These are phyloP conservation scores for Pseudomassariella vexata DNA, from an alignment of 2,329 filamentous ascomycete species.

Conservation along the genomic window DNA sequence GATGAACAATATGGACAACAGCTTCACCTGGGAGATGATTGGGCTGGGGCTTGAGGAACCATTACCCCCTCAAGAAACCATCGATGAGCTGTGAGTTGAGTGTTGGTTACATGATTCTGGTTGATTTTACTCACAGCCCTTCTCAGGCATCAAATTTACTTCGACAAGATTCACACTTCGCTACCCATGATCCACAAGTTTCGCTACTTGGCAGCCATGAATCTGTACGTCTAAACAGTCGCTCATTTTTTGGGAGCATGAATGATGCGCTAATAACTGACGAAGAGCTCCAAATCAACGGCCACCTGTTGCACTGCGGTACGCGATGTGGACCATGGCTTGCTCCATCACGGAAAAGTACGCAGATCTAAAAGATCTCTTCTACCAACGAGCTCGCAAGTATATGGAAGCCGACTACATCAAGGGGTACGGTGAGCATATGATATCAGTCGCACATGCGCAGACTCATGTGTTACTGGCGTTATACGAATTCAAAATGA, in stretches of 20 bases:
- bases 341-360: conserved; percentile 82
- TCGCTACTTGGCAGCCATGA: conserved; percentile 83
- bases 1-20: conserved; percentile 45
- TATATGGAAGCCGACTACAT: conserved; percentile 87
- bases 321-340: conserved; percentile 95
- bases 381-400: conserved; percentile 84
- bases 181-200: conserved; percentile 85
- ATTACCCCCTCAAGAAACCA: conserved; percentile 51
- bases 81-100: conserved; percentile 73
- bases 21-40: conserved; percentile 75
- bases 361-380: conserved; percentile 71
- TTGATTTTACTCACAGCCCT: background rate
- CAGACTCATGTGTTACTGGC: conserved; percentile 78
- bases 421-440: conserved; percentile 84
- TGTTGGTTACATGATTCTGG: background rate
- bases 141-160: conserved; percentile 72
- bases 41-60: conserved; percentile 55
- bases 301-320: conserved; percentile 81
- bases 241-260: background rate
- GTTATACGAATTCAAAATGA: conserved; percentile 91
- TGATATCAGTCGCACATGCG: conserved; percentile 79
- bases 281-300: conserved; percentile 69
- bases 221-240: conserved; percentile 49
- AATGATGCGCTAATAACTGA: conserved; percentile 10
- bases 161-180: conserved; percentile 83